These are phyloP conservation scores for Dillenia suffruticosa DNA, from an alignment of 164 flowering plant genomes.

Conservation along the genomic window DNA sequence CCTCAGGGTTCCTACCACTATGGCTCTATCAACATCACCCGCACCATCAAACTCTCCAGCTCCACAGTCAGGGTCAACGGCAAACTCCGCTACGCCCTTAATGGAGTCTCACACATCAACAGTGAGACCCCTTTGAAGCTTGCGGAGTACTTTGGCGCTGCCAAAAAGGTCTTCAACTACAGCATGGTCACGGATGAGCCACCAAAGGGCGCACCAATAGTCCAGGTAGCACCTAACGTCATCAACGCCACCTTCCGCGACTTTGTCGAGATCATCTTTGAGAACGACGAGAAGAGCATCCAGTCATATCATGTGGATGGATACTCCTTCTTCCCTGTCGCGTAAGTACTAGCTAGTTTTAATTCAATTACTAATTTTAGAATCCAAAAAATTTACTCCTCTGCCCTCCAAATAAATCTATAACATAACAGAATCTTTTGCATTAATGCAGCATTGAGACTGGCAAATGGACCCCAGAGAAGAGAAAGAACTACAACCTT, in stretches of 20 bases:
- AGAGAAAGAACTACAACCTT: constrained; percentile 54
- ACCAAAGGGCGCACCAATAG: constrained; percentile 1
- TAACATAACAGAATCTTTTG: too few relatives aligned
- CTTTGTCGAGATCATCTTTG: constrained; percentile 52
- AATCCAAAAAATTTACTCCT: too few relatives aligned
- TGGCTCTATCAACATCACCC: constrained; percentile 53
- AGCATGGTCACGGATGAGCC: constrained; percentile 34
- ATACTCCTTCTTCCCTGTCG: constrained; percentile 60
- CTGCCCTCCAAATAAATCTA: too few relatives aligned
- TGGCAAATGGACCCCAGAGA: constrained; percentile 51
- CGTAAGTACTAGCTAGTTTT: constrained; percentile 18
- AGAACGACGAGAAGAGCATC: constrained; percentile 50
- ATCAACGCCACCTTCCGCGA: constrained; percentile 37
- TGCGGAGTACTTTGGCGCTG: constrained; percentile 45
- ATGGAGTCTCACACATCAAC: constrained; percentile 50
- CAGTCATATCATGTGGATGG: constrained; percentile 56
- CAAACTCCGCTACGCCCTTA: constrained; percentile 50
- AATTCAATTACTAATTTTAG: too few relatives aligned
- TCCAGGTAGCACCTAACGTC: constrained; percentile 30
- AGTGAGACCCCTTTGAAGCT: constrained; percentile 48
- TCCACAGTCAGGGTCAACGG: constrained; percentile 23
- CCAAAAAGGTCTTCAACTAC: constrained; percentile 43
- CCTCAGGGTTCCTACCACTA: constrained; percentile 78
- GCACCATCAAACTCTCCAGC: constrained; percentile 51
- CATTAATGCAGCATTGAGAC: constrained; percentile 23